Evolutionary conservation across 2,329 filamentous ascomycete genomes (phyloP).

Genomic region (Graphiopsis chlorocephala): DNA sequence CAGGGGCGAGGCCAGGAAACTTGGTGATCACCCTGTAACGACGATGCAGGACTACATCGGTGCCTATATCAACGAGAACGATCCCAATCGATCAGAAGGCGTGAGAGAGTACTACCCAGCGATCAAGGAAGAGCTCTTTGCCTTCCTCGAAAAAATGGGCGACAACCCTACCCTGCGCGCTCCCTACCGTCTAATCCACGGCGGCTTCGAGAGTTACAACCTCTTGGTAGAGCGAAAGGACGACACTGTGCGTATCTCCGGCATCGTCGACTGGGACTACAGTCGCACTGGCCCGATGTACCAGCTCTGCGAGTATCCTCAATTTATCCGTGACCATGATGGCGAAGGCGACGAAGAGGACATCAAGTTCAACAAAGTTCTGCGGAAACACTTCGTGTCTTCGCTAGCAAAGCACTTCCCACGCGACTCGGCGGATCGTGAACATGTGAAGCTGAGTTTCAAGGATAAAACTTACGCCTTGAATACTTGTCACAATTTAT

Average conservation of each 20-base stretch:
- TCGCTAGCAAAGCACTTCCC: not conserved
- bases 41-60: not conserved
- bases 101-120: not conserved
- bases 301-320: constrained; percentile 18
- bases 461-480: constrained; percentile 11
- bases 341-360: not conserved
- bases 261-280: constrained; percentile 23
- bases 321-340: constrained; percentile 18
- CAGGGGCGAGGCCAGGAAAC: not conserved
- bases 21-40: not conserved
- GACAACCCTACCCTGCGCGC: constrained; percentile 7
- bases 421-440: constrained; percentile 4
- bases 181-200: constrained; percentile 18
- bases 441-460: constrained; percentile 14
- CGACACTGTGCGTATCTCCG: not conserved
- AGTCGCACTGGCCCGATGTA: constrained; percentile 17
- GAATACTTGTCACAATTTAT: not conserved
- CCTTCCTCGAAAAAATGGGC: not conserved
- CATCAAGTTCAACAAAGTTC: constrained; percentile 14
- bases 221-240: constrained; percentile 1
- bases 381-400: constrained; percentile 19
- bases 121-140: not conserved
- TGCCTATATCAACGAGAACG: not conserved
- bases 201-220: constrained; percentile 16
- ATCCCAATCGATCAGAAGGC: not conserved